These are phyloP conservation scores for Tympanopsis confertula DNA, from an alignment of 2,329 filamentous ascomycete genomes.

Conservation along the genomic window DNA sequence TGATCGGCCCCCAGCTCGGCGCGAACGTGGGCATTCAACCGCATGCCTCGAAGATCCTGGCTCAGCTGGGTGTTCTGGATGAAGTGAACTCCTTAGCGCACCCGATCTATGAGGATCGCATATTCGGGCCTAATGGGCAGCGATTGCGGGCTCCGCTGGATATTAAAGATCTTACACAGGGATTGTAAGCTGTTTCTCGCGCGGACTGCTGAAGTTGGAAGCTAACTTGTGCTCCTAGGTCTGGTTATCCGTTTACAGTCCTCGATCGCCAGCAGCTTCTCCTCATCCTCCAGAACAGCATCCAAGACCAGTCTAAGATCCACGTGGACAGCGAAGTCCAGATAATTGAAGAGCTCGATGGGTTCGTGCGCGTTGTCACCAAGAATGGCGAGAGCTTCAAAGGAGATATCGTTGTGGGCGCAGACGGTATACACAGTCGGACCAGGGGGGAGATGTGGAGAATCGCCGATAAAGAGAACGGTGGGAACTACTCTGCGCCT, in stretches of 20 bases:
- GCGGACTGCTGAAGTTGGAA: no score
- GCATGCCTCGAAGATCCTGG: neutral
- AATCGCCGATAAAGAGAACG: conserved; percentile 3
- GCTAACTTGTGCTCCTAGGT: no score
- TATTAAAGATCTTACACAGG: no score
- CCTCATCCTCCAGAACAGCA: conserved; percentile 6
- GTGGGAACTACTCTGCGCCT: no score
- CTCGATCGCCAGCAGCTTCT: conserved; percentile 9
- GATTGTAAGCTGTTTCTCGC: no score
- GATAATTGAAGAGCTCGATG: neutral
- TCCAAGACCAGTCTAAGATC: conserved; percentile 8
- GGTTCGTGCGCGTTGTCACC: neutral
- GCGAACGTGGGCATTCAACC: neutral
- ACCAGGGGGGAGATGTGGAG: conserved; percentile 5
- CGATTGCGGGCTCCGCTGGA: no score
- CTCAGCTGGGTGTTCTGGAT: neutral
- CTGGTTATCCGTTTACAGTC: conserved; percentile 5
- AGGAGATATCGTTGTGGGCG: conserved; percentile 12
- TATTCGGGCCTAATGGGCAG: no score
- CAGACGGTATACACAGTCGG: conserved; percentile 12
- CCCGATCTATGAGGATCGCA: no score
- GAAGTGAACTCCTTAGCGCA: no score
- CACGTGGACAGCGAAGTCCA: neutral
- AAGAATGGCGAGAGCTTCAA: conserved; percentile 5
- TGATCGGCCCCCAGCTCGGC: neutral